phyloP scores from a whole-genome alignment of 257 asterid species.

The Plantago major region DNA sequence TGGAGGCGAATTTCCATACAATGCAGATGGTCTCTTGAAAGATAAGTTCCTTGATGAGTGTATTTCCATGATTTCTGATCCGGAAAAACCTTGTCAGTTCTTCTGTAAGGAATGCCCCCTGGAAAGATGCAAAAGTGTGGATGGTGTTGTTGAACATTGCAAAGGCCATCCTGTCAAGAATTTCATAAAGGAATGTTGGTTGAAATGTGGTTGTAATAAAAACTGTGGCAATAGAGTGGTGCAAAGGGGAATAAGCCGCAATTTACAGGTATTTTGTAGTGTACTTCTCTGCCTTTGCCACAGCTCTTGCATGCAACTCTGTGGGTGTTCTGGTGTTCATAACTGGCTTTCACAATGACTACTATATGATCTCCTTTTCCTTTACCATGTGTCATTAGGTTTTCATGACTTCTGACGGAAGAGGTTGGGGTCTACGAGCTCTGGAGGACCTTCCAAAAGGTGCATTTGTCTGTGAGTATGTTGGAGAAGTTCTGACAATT shows the following conservation, averaged over 20 bases:
- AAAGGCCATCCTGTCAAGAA: slow-evolving; percentile 81
- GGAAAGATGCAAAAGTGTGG: slow-evolving; percentile 61
- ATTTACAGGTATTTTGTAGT: slow-evolving; percentile 54
- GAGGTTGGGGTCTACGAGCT: slow-evolving; percentile 97
- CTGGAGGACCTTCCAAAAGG: slow-evolving; percentile 93
- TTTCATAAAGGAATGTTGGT: slow-evolving; percentile 93
- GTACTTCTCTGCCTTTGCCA: not conserved
- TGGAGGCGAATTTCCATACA: slow-evolving; percentile 77
- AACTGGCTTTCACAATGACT: not conserved
- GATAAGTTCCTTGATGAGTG: slow-evolving; percentile 68
- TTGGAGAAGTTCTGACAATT: slow-evolving; percentile 85
- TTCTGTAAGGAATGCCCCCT: slow-evolving; percentile 82
- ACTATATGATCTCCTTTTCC: slow-evolving; percentile 6
- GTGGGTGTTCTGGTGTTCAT: not conserved
- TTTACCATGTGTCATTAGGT: slow-evolving; percentile 44
- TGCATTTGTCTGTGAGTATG: slow-evolving; percentile 89
- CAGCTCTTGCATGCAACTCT: not conserved
- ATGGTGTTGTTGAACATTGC: slow-evolving; percentile 51
- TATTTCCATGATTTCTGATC: slow-evolving; percentile 68
- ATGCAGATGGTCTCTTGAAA: slow-evolving; percentile 65
- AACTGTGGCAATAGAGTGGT: slow-evolving; percentile 95
- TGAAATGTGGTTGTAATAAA: slow-evolving; percentile 81
- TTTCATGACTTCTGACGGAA: slow-evolving; percentile 73
- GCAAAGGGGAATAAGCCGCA: slow-evolving; percentile 76
- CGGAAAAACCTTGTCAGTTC: slow-evolving; percentile 49